Percentiles rank a stretch among this genome's conserved stretches.
Evolutionary conservation across 371 early-diverging fungal species (phyloP).

Genomic region (Haplosporangium sp.): DNA sequence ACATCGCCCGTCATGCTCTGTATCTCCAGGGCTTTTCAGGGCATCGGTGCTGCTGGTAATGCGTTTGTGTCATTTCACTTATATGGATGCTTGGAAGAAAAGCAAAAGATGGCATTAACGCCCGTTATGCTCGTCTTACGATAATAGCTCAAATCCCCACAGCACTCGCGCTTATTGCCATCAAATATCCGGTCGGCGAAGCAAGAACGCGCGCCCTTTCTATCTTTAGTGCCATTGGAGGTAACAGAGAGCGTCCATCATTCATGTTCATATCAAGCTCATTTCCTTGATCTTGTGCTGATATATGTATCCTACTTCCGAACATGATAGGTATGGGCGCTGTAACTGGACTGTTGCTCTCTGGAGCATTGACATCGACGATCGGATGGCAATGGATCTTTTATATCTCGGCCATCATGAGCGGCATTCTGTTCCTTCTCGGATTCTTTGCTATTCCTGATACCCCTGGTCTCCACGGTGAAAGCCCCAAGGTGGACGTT

Average conservation of each 20-base stretch:
- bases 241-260: constrained; percentile 2
- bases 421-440: constrained; percentile 35
- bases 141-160: constrained; percentile 49
- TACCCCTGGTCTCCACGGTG: constrained; percentile 38
- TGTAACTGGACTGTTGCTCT: constrained; percentile 47
- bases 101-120: neutral
- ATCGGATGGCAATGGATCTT: constrained; percentile 56
- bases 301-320: neutral
- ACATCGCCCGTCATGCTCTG: constrained; percentile 44
- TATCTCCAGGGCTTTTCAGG: constrained; percentile 50
- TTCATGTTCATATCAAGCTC: neutral
- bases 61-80: no score
- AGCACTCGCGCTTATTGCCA: constrained; percentile 51
- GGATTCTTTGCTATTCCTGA: constrained; percentile 47
- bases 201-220: constrained; percentile 45
- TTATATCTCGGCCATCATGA: constrained; percentile 43
- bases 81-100: no score
- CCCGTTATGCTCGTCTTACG: neutral
- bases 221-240: constrained; percentile 53
- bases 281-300: neutral
- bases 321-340: constrained; percentile 43
- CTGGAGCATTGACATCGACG: constrained; percentile 51
- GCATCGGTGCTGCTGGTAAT: constrained; percentile 50
- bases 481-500: constrained; percentile 41
- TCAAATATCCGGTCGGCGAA: constrained; percentile 44